Evolutionary conservation across 1,139 yeast genomes (phyloP).

Genomic region (Blastobotrys serpentis): DNA sequence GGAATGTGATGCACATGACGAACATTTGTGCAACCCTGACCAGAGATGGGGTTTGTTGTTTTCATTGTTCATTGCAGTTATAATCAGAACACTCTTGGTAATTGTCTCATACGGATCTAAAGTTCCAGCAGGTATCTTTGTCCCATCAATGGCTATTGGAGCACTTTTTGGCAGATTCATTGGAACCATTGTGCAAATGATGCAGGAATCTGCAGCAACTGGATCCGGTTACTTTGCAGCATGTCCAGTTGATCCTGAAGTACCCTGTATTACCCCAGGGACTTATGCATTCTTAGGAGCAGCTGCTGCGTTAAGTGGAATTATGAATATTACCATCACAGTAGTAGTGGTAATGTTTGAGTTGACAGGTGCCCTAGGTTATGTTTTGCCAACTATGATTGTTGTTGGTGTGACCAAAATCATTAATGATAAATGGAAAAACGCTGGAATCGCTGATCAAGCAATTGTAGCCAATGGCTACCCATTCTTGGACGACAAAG

Average conservation of each 20-base stretch:
- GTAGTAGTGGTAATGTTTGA: conserved; percentile 98
- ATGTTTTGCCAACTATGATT: conserved; percentile 93
- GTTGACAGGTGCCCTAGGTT: conserved; percentile 89
- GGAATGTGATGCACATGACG: conserved; percentile 60
- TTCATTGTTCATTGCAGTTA: conserved; percentile 68
- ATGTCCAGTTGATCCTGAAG: conserved; percentile 41
- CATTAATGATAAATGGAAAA: conserved; percentile 72
- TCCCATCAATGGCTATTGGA: conserved; percentile 96
- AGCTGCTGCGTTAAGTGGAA: conserved; percentile 93
- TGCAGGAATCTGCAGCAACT: conserved; percentile 48
- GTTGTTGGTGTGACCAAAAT: conserved; percentile 88
- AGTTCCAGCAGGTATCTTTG: conserved; percentile 95
- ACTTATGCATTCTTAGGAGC: conserved; percentile 96
- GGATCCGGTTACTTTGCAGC: conserved; percentile 46
- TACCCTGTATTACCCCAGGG: conserved; percentile 79
- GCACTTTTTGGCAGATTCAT: conserved; percentile 89
- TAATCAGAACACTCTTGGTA: conserved; percentile 67
- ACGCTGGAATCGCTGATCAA: conserved; percentile 91
- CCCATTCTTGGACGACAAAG: conserved; percentile 78
- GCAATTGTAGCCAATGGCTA: conserved; percentile 87
- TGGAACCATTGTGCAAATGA: conserved; percentile 64
- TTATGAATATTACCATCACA: conserved; percentile 86
- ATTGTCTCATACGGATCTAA: conserved; percentile 86
- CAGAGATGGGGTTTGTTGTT: conserved; percentile 35
- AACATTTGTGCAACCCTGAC: conserved; percentile 34